These are phyloP conservation scores for Populus hybrid DNA, from an alignment of 441 rosid genomes.

Conservation along the genomic window DNA sequence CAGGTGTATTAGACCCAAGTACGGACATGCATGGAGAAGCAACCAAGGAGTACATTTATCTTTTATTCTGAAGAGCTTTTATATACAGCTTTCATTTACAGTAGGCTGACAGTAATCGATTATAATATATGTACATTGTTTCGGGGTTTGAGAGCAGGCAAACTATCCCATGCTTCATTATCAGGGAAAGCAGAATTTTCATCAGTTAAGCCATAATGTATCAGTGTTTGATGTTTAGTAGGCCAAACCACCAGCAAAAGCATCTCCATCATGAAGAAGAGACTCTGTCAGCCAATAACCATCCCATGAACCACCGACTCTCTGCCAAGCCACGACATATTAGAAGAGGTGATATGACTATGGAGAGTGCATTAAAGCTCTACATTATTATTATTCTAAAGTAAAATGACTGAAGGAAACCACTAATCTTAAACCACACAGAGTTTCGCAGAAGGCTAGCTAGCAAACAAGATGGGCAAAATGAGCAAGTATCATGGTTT, in stretches of 20 bases:
- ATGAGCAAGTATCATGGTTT: background rate
- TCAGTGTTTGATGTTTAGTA: conserved; percentile 36
- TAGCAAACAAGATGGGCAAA: background rate
- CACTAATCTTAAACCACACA: background rate
- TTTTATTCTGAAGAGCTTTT: background rate
- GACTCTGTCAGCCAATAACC: conserved; percentile 97
- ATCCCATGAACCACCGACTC: conserved; percentile 93
- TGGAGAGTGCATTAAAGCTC: background rate
- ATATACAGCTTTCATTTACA: conserved; percentile 19
- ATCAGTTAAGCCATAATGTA: background rate
- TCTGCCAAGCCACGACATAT: conserved; percentile 39
- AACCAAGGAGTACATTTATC: background rate
- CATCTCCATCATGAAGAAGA: conserved; percentile 77
- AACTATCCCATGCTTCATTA: background rate
- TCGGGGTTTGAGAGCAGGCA: background rate
- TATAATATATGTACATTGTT: conserved; percentile 15
- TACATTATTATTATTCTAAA: background rate
- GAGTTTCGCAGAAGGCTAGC: background rate
- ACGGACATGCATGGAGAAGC: background rate
- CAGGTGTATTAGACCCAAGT: background rate
- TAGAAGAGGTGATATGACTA: background rate
- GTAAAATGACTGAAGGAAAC: background rate
- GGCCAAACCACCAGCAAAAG: conserved; percentile 82
- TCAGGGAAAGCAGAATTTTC: background rate
- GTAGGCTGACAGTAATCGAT: background rate